phyloP scores from a whole-genome alignment of 2,329 filamentous ascomycete species.

The Mariannaea sp. region DNA sequence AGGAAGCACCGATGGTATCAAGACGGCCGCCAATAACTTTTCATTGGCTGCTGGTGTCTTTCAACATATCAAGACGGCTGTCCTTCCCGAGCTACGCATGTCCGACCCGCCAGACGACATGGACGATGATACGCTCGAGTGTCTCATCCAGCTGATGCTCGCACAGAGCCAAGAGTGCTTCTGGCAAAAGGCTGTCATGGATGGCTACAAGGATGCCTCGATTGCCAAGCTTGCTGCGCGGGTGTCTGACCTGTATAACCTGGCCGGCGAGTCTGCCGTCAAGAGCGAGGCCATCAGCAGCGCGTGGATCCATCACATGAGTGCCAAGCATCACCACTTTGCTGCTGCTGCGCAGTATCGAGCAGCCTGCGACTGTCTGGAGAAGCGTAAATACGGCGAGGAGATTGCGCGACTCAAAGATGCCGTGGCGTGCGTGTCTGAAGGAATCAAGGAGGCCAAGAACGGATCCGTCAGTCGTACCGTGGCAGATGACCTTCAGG shows the following conservation, averaged over 20 bases:
- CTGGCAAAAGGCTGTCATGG: slow-evolving; percentile 96
- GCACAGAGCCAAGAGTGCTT: slow-evolving; percentile 97
- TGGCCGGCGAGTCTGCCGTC: slow-evolving; percentile 82
- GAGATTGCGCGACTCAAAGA: slow-evolving; percentile 88
- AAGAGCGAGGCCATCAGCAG: slow-evolving; percentile 89
- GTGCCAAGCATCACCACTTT: slow-evolving; percentile 96
- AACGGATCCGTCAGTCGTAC: slow-evolving; percentile 76
- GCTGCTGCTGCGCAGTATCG: slow-evolving; percentile 93
- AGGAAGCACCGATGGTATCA: slow-evolving; percentile 79
- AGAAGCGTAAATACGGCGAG: slow-evolving; percentile 94
- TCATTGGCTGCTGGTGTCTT: slow-evolving; percentile 86
- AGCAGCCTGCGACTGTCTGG: slow-evolving; percentile 86
- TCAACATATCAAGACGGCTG: slow-evolving; percentile 72
- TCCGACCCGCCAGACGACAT: slow-evolving; percentile 91
- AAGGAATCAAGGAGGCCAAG: slow-evolving; percentile 82
- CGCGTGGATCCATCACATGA: slow-evolving; percentile 98
- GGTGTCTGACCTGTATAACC: slow-evolving; percentile 87
- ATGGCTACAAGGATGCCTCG: slow-evolving; percentile 87
- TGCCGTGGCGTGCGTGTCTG: slow-evolving; percentile 79
- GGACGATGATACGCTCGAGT: slow-evolving; percentile 85
- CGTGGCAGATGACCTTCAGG: slow-evolving; percentile 81
- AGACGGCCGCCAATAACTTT: slow-evolving; percentile 87
- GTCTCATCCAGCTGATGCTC: slow-evolving; percentile 80
- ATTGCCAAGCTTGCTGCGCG: slow-evolving; percentile 89
- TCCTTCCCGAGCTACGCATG: slow-evolving; percentile 82